Conservation (phyloP, 2,329 filamentous ascomycete genomes). For the Trichoderma koningii region DNA sequence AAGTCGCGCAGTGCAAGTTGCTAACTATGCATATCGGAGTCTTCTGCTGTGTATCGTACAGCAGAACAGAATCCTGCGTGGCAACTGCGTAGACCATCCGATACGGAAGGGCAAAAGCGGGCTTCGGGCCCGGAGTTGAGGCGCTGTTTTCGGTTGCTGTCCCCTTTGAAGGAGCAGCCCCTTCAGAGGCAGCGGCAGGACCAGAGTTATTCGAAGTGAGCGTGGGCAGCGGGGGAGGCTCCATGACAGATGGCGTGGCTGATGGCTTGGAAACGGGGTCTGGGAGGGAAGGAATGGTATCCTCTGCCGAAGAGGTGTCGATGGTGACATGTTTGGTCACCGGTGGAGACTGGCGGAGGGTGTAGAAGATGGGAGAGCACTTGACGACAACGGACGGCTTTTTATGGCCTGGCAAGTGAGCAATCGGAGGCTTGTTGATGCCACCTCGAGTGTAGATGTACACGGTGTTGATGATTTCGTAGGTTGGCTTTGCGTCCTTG, state of each 20-base stretch:
- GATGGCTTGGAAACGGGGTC: slow-evolving; percentile 73
- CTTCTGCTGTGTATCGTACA: slow-evolving; percentile 97
- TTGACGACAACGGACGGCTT: slow-evolving; percentile 96
- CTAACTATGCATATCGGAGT: slow-evolving; percentile 92
- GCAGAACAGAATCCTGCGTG: slow-evolving; percentile 89
- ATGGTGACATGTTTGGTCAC: slow-evolving; percentile 88
- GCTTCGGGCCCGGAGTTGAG: slow-evolving; percentile 60
- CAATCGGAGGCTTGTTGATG: slow-evolving; percentile 93
- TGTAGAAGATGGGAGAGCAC: slow-evolving; percentile 90
- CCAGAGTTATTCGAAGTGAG: slow-evolving; percentile 39
- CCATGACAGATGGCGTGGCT: slow-evolving; percentile 68
- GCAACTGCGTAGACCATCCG: slow-evolving; percentile 96
- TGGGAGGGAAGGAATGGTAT: slow-evolving; percentile 78
- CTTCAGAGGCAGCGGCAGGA: slow-evolving; percentile 47
- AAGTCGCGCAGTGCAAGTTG: slow-evolving; percentile 95
- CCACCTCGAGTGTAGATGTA: slow-evolving; percentile 97
- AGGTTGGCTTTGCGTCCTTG: slow-evolving; percentile 70
- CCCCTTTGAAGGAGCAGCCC: slow-evolving; percentile 50
- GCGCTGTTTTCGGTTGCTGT: slow-evolving; percentile 48
- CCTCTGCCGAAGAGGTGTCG: slow-evolving; percentile 86
- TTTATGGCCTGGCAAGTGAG: slow-evolving; percentile 94
- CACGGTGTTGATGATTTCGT: slow-evolving; percentile 93
- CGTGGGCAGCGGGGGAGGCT: slow-evolving; percentile 71
- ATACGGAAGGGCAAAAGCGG: slow-evolving; percentile 84
- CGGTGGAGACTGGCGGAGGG: slow-evolving; percentile 67